Base-by-base conservation (phyloP, 768 basidiomycete genomes). In the Kwoniella mangroviensis region DNA sequence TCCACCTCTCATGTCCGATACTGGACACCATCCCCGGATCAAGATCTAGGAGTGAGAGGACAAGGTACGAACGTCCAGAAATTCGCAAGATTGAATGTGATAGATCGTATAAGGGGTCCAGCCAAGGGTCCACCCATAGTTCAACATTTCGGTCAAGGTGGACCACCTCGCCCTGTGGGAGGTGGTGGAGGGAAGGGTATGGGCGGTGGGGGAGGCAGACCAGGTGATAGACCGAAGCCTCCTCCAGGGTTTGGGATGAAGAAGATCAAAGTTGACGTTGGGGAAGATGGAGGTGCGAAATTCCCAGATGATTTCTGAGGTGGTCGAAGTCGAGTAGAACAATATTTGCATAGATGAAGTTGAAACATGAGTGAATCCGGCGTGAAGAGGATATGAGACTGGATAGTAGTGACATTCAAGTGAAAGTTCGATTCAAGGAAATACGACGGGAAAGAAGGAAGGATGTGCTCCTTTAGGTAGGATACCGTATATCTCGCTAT, bases 61-160 rank as follows among this genome's bases (percentile, higher is more conserved):
- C 70, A 78, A 71, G 82, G 82, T 7, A 81, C 81, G 2, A 72
- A 79, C 34, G 75, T 74, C 3, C 82, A 83, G 55, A 77, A 80
- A 62, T 81, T 70, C 69, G 67, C 41, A 24, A 43, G 81, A 24
- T 67, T 67, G 28, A 62, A 67, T 7, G 42, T 67, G 5, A 28
- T 78, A 51, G 51, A 70, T 2, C n/a, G 60, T 12, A 26, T 58
- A 15, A 55, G 24, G 15, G 40, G 52, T 54, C 51, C 56, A 49
- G 12, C 22, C 2, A 54, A 28, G n/a, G 53, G 41, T 57, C 34
- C 21, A 22, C 51, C 64, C 13, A 13, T 55, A n/a, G 51, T 49
- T 2, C 64, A 34, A 24, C 54, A 59, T 28, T 43, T 43, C 21
- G 63, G 56, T 65, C 49, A 67, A 13, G 63, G 67, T 65, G 63